phyloP scores from a whole-genome alignment of 441 rosid species.

The Gossypium davidsonii region DNA sequence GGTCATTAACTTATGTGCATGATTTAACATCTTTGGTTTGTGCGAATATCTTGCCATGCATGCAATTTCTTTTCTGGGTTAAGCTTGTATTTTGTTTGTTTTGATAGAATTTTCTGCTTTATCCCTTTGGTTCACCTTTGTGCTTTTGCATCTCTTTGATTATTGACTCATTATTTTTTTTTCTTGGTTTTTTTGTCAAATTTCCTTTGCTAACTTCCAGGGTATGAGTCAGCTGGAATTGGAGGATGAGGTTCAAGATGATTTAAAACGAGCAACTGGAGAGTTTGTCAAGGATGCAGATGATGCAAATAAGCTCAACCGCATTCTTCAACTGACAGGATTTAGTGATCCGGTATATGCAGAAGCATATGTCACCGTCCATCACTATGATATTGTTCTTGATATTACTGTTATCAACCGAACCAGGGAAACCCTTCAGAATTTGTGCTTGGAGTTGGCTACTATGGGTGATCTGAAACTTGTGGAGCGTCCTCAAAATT shows the following conservation, averaged over 20 bases:
- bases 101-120: not conserved
- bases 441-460: conserved; percentile 83
- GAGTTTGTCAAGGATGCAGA: conserved; percentile 80
- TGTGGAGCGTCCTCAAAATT: conserved; percentile 87
- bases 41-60: not conserved
- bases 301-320: conserved; percentile 84
- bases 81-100: not conserved
- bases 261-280: conserved; percentile 91
- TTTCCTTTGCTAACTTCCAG: conserved; percentile 27
- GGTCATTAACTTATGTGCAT: not conserved
- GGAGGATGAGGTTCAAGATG: conserved; percentile 95
- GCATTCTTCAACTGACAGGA: conserved; percentile 88
- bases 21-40: conserved; percentile 3
- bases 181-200: not conserved
- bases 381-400: conserved; percentile 88
- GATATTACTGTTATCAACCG: conserved; percentile 79
- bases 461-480: conserved; percentile 97
- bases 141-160: not conserved
- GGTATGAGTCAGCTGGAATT: conserved; percentile 93
- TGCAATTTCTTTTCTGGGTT: not conserved
- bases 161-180: not conserved
- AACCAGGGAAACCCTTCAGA: conserved; percentile 86
- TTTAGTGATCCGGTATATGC: conserved; percentile 93
- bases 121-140: not conserved
- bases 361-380: conserved; percentile 84